phyloP scores from a whole-genome alignment of 495 filamentous ascomycete species.

The Cryomyces minteri region DNA sequence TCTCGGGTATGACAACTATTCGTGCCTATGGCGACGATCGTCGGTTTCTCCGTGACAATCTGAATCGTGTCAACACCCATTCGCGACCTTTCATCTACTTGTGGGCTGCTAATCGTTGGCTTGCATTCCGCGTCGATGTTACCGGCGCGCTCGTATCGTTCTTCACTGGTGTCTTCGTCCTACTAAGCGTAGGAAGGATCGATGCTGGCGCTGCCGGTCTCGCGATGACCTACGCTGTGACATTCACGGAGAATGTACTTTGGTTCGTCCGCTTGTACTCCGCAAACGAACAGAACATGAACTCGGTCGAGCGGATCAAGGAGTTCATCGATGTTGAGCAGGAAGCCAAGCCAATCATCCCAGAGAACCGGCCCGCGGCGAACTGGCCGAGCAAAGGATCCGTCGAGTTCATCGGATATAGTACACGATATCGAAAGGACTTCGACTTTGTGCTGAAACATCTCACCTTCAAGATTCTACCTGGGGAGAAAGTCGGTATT shows the following conservation, averaged over 20 bases:
- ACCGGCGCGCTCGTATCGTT: conserved; percentile 86
- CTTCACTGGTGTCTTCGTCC: conserved; percentile 83
- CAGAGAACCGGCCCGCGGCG: conserved; percentile 52
- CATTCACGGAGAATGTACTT: conserved; percentile 90
- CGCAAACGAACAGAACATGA: conserved; percentile 97
- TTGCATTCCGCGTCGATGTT: conserved; percentile 79
- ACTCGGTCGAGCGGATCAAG: conserved; percentile 94
- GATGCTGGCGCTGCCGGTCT: conserved; percentile 91
- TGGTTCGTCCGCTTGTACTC: conserved; percentile 97
- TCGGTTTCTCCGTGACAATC: conserved; percentile 87
- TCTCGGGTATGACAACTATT: conserved; percentile 93
- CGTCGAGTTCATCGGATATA: conserved; percentile 75
- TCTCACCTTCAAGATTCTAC: conserved; percentile 69
- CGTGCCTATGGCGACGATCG: conserved; percentile 90
- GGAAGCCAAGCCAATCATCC: conserved; percentile 63
- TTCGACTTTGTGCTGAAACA: conserved; percentile 70
- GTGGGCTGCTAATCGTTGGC: conserved; percentile 96
- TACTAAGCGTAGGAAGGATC: conserved; percentile 63
- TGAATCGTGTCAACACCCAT: conserved; percentile 73
- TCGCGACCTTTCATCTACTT: conserved; percentile 88
- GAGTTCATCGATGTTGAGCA: conserved; percentile 96
- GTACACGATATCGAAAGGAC: conserved; percentile 74
- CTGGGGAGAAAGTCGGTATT: conserved; percentile 88
- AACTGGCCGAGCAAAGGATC: conserved; percentile 78
- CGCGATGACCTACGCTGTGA: conserved; percentile 93